Base-by-base conservation (phyloP, 352 stramenopile species). In the Phytophthora foliorum region DNA sequence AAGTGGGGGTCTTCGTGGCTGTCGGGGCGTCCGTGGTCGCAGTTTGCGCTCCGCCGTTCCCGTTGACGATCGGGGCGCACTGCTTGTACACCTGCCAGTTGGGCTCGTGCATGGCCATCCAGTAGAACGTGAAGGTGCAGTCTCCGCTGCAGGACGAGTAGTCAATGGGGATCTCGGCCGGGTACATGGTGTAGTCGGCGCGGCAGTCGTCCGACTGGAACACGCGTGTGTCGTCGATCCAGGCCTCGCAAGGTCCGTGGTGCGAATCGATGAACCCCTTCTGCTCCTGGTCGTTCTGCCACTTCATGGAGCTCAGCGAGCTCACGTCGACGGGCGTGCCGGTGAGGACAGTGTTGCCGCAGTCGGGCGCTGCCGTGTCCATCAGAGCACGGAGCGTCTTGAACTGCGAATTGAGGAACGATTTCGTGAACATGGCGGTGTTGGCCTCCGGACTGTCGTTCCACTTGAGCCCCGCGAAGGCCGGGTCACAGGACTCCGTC, bases 51-150 rank as follows among this genome's bases (percentile, higher is more conserved):
- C 56, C 61, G 19, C 67, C 60, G 45, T 49, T 74, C 9, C 54
- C 44, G n/a, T 78, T 78, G 41, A 58, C 38, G 39, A 82, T 82
- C 32, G 67, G 62, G 1, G 67, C 74, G 48, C 76, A 87, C 31
- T 89, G 63, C 62, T 80, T 83, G 73, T 90, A 86, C 6, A 82
- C 64, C 57, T 90, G 79, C 82, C 82, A 90, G 24, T 81, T 75
- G 14, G 73, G 50, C 42, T 79, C 57, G 49, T 88, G 80, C 46
- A 90, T 24, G 41, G 80, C 77, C 46, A 89, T 21, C 82, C 82
- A 89, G 78, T 86, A 89, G 65, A 91, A 90, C 13, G 53, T 75
- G 48, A 93, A 78, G 16, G 48, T 69, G 34, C 82, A 88, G 25
- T 83, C 77, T 34, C 77, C 75, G 32, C 41, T 75, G 65, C 82